Evolutionary conservation across 805 yeast species (phyloP).

Genomic region (Ogataea allantospora): DNA sequence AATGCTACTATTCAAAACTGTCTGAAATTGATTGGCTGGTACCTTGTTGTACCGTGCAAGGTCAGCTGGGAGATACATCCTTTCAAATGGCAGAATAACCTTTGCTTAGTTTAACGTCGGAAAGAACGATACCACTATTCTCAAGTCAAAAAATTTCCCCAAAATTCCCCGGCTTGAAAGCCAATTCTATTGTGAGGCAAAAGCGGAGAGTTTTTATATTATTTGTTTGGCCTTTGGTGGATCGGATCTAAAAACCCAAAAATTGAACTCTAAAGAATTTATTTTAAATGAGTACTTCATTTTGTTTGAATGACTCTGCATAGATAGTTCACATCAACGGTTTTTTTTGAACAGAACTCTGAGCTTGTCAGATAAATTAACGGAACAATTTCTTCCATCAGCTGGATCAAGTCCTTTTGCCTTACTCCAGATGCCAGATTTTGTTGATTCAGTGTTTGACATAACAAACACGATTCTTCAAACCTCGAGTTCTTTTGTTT

Average conservation of each 20-base stretch:
- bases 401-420: neutral
- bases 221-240: too few relatives aligned
- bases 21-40: constrained; percentile 27
- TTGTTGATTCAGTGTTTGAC: constrained; percentile 23
- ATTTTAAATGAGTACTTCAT: too few relatives aligned
- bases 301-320: too few relatives aligned
- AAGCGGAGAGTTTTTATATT: neutral
- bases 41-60: constrained; percentile 26
- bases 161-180: neutral
- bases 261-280: too few relatives aligned
- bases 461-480: constrained; percentile 9
- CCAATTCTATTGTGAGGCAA: neutral
- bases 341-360: too few relatives aligned
- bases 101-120: neutral
- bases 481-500: constrained; percentile 3
- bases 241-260: too few relatives aligned
- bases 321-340: too few relatives aligned
- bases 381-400: neutral
- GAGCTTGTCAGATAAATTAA: too few relatives aligned
- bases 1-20: constrained; percentile 29
- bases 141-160: neutral
- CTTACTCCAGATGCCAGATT: constrained; percentile 20
- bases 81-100: neutral
- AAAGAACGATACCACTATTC: too few relatives aligned
- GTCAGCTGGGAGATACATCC: constrained; percentile 37